Base-by-base conservation (phyloP, 2,329 filamentous ascomycete genomes). In the Trichothecium roseum region DNA sequence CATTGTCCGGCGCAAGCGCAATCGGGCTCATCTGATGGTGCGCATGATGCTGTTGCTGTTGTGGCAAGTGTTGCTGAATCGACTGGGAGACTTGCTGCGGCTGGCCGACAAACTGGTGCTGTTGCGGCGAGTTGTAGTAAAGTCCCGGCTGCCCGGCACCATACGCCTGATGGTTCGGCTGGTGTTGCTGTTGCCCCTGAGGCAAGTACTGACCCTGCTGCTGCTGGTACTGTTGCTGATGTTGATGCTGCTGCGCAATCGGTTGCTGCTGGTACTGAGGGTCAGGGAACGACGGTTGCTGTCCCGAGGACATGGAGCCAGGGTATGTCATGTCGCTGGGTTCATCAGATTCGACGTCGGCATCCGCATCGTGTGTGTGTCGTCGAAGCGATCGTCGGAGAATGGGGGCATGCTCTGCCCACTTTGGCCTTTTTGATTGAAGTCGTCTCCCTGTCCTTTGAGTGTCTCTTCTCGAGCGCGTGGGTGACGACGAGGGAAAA, bases 31-130 rank as follows among this genome's bases (percentile, higher is more conserved):
- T 42, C 38, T 44, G 43, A 12, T 44, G 46, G 20, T 51, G 47
- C 31, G 41, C 52, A 48, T 51, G 43, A 42, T 40, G 48, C 28
- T 50, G 53, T 26, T 43, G 49, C 22, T 45, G 42, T 39, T 50
- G 54, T 40, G 43, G 42, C 34, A n/a, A n/a, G n/a, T n/a, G n/a
- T n/a, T 52, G 53, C 32, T 20, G 36, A n/a, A 33, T 30, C 18
- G 18, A 18, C 13, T 18, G 36, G n/a, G 18, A 22, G 30, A 29
- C 24, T 16, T 32, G 30, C 8, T 37, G 22, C 30, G 31, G 35
- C 29, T 42, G 43, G 12, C 26, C 39, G 17, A 26, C 39, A 12
- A 43, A 46, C 13, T 45, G 44, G 15, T 42, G 44, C 24, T 47
- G 46, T 14, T 38, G 40, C 20, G 20, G 6, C 20, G 20, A 10